phyloP scores from a whole-genome alignment of 2,329 filamentous ascomycete genomes.

The Aspergillus ibericus region DNA sequence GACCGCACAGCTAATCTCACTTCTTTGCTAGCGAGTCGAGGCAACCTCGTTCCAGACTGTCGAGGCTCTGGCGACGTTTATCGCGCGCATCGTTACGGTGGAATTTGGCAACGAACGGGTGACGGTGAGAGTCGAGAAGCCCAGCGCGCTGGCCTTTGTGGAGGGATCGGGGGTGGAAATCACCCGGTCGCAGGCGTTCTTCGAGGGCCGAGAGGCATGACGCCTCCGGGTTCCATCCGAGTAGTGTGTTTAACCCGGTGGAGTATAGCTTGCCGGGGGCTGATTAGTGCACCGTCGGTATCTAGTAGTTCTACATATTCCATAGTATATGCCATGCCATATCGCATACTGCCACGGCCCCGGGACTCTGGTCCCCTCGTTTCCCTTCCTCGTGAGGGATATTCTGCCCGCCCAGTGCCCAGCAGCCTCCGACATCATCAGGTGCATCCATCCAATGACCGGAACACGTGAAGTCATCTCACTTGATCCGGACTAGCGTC shows the following conservation, averaged over 20 bases:
- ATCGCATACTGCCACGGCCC: too few relatives aligned
- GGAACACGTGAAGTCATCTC: slow-evolving; percentile 19
- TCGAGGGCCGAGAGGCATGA: slow-evolving; percentile 25
- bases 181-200: slow-evolving; percentile 48
- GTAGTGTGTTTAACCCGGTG: background rate
- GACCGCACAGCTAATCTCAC: slow-evolving; percentile 12
- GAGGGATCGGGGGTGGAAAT: slow-evolving; percentile 51
- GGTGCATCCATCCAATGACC: slow-evolving; percentile 16
- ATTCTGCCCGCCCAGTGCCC: too few relatives aligned
- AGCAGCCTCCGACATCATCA: background rate
- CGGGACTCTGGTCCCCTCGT: too few relatives aligned
- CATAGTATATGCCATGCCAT: too few relatives aligned
- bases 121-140: slow-evolving; percentile 52
- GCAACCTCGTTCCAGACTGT: slow-evolving; percentile 51
- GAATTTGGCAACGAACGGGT: slow-evolving; percentile 48
- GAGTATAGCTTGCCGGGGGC: background rate
- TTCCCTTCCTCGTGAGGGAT: too few relatives aligned
- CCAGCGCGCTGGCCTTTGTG: slow-evolving; percentile 52
- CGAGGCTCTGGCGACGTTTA: slow-evolving; percentile 51
- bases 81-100: slow-evolving; percentile 48
- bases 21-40: slow-evolving; percentile 44
- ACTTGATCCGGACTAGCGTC: slow-evolving; percentile 9
- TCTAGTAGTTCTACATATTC: too few relatives aligned
- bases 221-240: too few relatives aligned
- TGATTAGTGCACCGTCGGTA: too few relatives aligned